Conservation (phyloP, 352 stramenopile species). For the Hyphochytrium catenoides region DNA sequence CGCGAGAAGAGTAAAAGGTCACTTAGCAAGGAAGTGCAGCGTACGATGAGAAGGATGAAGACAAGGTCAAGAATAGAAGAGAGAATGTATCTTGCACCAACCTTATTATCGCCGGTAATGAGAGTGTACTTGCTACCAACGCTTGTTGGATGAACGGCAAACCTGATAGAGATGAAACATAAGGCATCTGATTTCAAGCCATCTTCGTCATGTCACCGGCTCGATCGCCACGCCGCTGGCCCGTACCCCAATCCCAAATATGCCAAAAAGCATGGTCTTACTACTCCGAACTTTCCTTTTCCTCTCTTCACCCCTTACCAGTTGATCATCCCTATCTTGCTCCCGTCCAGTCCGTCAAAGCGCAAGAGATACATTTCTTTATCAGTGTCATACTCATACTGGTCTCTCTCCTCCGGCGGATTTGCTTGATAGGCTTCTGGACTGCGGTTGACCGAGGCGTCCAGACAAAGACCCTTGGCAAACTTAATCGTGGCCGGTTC, state of each 20-base stretch:
- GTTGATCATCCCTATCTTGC: constrained; percentile 67
- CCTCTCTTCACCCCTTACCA: no score
- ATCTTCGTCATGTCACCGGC: no score
- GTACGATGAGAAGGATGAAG: no score
- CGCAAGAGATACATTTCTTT: constrained; percentile 73
- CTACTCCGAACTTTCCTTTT: no score
- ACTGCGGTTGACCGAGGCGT: constrained; percentile 62
- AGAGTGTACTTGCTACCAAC: constrained; percentile 78
- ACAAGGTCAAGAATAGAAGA: no score
- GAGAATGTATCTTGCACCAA: constrained; percentile 16
- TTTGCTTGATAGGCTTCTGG: constrained; percentile 69
- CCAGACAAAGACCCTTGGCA: constrained; percentile 27
- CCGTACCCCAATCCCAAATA: no score
- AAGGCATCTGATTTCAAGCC: no score
- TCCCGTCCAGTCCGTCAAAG: constrained; percentile 48
- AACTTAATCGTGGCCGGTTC: constrained; percentile 32
- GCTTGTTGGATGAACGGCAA: constrained; percentile 72
- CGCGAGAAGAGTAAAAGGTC: no score
- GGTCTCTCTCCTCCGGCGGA: constrained; percentile 34
- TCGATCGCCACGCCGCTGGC: no score
- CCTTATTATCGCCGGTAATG: constrained; percentile 80
- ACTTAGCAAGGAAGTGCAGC: no score
- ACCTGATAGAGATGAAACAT: constrained; percentile 14
- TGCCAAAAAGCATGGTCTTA: no score
- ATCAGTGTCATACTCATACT: constrained; percentile 62